Evolutionary conservation across 2,329 filamentous ascomycete genomes (phyloP).

Genomic region (Aspergillus ibericus): DNA sequence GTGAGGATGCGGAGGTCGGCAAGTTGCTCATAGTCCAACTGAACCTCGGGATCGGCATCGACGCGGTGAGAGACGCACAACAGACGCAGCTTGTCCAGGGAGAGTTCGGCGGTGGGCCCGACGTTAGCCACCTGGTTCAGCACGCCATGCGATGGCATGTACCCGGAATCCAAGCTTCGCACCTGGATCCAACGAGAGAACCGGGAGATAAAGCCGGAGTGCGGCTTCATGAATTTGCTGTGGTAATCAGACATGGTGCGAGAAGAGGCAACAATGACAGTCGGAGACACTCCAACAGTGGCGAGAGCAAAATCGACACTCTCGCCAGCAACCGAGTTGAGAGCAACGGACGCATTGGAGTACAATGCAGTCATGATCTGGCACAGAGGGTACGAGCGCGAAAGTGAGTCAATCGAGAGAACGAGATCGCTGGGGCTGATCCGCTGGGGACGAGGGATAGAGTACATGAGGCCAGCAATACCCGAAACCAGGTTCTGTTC

Average conservation of each 20-base stretch:
- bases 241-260: constrained; percentile 70
- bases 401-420: constrained; percentile 78
- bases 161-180: constrained; percentile 68
- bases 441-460: constrained; percentile 72
- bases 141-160: constrained; percentile 68
- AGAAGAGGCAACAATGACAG: constrained; percentile 76
- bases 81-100: constrained; percentile 70
- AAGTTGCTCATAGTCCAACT: constrained; percentile 67
- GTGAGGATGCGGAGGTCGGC: constrained; percentile 82
- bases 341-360: constrained; percentile 77
- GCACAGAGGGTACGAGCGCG: constrained; percentile 74
- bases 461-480: constrained; percentile 72
- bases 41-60: constrained; percentile 59
- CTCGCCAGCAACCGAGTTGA: constrained; percentile 82
- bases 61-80: constrained; percentile 75
- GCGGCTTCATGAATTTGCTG: constrained; percentile 58
- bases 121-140: constrained; percentile 50
- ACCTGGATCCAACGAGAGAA: constrained; percentile 71
- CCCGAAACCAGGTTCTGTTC: constrained; percentile 79
- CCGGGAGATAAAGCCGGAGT: constrained; percentile 64
- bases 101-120: constrained; percentile 42
- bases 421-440: constrained; percentile 76
- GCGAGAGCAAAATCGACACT: constrained; percentile 71
- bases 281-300: constrained; percentile 73
- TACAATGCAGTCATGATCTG: constrained; percentile 81